Percentiles rank a stretch among this genome's conserved stretches.
phyloP scores from a whole-genome alignment of 169 alveolate genomes.

The Cryptosporidium ubiquitum region DNA sequence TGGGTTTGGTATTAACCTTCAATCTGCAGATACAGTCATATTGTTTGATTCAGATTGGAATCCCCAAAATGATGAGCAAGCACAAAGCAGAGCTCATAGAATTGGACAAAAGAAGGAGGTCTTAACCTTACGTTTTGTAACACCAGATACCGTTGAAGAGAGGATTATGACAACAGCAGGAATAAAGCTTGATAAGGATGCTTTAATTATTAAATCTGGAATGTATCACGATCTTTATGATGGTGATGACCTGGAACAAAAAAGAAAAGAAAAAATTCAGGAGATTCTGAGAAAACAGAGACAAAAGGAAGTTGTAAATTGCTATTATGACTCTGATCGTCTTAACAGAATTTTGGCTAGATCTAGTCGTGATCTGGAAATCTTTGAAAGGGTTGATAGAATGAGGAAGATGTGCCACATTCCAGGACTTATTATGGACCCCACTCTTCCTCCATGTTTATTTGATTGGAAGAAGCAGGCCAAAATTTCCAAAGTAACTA shows the following conservation, averaged over 20 bases:
- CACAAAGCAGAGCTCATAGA: conserved; percentile 95
- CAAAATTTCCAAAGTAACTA: conserved; percentile 19
- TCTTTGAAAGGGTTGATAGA: conserved; percentile 67
- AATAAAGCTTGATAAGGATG: conserved; percentile 80
- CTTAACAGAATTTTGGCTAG: conserved; percentile 55
- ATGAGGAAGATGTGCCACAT: conserved; percentile 73
- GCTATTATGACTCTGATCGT: conserved; percentile 70
- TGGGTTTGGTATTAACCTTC: conserved; percentile 93
- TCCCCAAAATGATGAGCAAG: conserved; percentile 94
- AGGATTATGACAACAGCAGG: conserved; percentile 92
- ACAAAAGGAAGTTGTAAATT: conserved; percentile 65
- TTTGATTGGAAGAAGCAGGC: conserved; percentile 70
- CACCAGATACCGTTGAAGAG: conserved; percentile 94
- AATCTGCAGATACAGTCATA: conserved; percentile 96
- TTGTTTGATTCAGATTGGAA: conserved; percentile 97
- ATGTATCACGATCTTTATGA: conserved; percentile 77
- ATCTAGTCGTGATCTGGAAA: conserved; percentile 57
- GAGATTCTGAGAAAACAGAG: conserved; percentile 69
- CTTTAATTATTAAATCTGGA: conserved; percentile 80
- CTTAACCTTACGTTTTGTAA: conserved; percentile 89
- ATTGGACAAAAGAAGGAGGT: conserved; percentile 94
- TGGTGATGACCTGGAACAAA: conserved; percentile 71
- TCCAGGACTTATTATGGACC: conserved; percentile 67
- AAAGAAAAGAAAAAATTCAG: conserved; percentile 69
- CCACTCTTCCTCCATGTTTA: conserved; percentile 57